A percentile compares a stretch with the other conserved stretches of the same genome.
Evolutionary conservation across 2,329 filamentous ascomycete genomes (phyloP).

Genomic region (Sporothrix humicola): DNA sequence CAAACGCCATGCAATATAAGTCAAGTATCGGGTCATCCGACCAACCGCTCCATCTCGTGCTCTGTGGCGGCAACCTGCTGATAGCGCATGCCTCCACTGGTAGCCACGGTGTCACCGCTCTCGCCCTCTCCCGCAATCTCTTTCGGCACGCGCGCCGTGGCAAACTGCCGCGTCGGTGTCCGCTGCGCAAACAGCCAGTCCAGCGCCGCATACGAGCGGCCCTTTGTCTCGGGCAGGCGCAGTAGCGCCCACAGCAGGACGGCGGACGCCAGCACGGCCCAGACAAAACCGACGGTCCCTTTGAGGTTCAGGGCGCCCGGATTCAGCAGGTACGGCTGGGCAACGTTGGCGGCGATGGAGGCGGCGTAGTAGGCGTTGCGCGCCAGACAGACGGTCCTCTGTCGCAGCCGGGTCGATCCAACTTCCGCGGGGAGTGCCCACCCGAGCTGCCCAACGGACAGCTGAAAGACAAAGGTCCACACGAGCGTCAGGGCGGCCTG

Average conservation of each 20-base stretch:
- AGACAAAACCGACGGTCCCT: conserved; percentile 56
- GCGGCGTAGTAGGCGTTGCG: conserved; percentile 43
- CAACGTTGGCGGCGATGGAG: conserved; percentile 39
- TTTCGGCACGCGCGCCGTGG: background rate
- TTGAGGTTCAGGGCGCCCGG: conserved; percentile 53
- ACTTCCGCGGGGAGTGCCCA: conserved; percentile 47
- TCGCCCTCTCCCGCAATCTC: background rate
- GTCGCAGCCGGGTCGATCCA: conserved; percentile 45
- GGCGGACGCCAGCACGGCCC: conserved; percentile 52
- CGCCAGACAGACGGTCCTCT: conserved; percentile 45
- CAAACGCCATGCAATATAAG: background rate
- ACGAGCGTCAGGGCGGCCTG: conserved; percentile 35
- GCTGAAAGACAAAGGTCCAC: conserved; percentile 43
- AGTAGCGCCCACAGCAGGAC: conserved; percentile 59
- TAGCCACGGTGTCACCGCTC: background rate
- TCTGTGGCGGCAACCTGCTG: too few species aligned
- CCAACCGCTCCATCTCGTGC: conserved; percentile 22
- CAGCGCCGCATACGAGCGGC: conserved; percentile 60
- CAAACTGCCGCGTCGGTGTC: conserved; percentile 48
- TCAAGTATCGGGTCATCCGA: background rate
- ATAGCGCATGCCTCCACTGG: too few species aligned
- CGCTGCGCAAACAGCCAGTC: conserved; percentile 59
- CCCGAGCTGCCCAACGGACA: conserved; percentile 48
- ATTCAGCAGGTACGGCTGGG: conserved; percentile 48
- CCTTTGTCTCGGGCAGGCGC: conserved; percentile 56